phyloP scores from a whole-genome alignment of 2,329 filamentous ascomycete species.

The Colletotrichum sp. region DNA sequence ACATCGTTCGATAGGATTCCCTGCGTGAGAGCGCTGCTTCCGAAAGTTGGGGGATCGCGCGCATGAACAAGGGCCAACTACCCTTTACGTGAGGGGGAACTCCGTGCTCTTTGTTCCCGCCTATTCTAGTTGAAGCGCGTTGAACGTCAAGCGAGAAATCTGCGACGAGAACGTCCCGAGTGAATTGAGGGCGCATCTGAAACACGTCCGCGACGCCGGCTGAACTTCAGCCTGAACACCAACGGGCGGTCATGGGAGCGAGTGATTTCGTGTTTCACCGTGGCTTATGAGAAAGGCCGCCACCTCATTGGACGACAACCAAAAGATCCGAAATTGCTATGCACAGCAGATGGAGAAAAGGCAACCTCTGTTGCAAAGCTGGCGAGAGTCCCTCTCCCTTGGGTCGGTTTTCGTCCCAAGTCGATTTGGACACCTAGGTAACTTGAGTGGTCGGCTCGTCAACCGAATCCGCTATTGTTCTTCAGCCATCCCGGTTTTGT shows the following conservation, averaged over 20 bases:
- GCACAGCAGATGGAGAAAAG: background rate
- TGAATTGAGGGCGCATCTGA: constrained; percentile 9
- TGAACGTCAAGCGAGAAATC: constrained; percentile 6
- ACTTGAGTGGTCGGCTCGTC: background rate
- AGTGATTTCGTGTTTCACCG: constrained; percentile 6
- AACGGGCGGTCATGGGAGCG: background rate
- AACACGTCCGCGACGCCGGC: constrained; percentile 20
- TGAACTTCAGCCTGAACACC: constrained; percentile 7
- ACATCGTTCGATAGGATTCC: background rate
- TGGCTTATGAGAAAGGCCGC: background rate
- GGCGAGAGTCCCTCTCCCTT: background rate
- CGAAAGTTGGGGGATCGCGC: background rate
- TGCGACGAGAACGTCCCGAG: background rate
- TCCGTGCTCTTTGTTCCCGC: background rate
- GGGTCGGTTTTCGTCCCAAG: background rate
- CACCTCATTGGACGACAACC: background rate
- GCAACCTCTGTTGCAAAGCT: background rate
- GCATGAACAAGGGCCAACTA: background rate
- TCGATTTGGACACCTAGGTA: background rate
- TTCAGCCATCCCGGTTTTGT: background rate
- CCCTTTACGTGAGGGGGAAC: background rate
- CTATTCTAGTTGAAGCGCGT: background rate
- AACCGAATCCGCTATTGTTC: background rate
- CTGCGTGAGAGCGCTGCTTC: background rate
- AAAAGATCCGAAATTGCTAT: background rate